These are phyloP conservation scores for Trametes elegans DNA, from an alignment of 768 basidiomycete species.

Conservation along the genomic window DNA sequence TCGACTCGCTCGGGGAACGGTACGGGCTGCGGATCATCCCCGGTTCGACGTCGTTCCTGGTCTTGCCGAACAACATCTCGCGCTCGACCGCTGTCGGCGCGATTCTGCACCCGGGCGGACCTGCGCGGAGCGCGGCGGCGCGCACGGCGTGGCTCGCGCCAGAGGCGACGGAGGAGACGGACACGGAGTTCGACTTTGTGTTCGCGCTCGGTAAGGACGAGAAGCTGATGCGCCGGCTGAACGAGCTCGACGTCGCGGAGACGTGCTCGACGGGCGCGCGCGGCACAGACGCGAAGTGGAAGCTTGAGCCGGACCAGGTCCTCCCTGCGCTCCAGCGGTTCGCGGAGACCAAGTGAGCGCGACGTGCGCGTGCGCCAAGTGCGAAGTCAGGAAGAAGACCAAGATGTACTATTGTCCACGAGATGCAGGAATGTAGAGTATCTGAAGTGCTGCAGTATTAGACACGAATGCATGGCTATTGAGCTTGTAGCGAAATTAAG, in stretches of 20 bases:
- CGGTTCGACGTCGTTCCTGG: slow-evolving; percentile 74
- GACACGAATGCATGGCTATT: too few species aligned
- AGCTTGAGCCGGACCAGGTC: slow-evolving; percentile 39
- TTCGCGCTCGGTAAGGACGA: slow-evolving; percentile 74
- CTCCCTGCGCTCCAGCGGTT: slow-evolving; percentile 35
- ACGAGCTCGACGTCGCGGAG: slow-evolving; percentile 70
- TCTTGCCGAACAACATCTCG: slow-evolving; percentile 80
- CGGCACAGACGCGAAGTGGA: slow-evolving; percentile 84
- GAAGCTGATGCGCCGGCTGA: slow-evolving; percentile 71
- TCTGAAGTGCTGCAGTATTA: too few species aligned
- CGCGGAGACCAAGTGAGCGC: slow-evolving; percentile 25
- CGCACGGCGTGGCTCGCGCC: slow-evolving; percentile 42
- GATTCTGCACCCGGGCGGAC: slow-evolving; percentile 67
- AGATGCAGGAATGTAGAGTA: background rate
- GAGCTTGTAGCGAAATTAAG: too few species aligned
- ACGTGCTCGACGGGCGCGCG: slow-evolving; percentile 70
- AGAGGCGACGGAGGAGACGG: slow-evolving; percentile 34
- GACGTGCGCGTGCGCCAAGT: background rate
- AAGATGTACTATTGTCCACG: background rate
- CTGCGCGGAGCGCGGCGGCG: slow-evolving; percentile 37
- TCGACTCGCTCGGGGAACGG: slow-evolving; percentile 81
- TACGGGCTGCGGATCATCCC: slow-evolving; percentile 84
- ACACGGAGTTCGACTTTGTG: slow-evolving; percentile 52
- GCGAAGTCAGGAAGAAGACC: background rate
- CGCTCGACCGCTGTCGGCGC: slow-evolving; percentile 81